Base-by-base conservation (phyloP, 305 asterid species). In the Rubia tinctorum region DNA sequence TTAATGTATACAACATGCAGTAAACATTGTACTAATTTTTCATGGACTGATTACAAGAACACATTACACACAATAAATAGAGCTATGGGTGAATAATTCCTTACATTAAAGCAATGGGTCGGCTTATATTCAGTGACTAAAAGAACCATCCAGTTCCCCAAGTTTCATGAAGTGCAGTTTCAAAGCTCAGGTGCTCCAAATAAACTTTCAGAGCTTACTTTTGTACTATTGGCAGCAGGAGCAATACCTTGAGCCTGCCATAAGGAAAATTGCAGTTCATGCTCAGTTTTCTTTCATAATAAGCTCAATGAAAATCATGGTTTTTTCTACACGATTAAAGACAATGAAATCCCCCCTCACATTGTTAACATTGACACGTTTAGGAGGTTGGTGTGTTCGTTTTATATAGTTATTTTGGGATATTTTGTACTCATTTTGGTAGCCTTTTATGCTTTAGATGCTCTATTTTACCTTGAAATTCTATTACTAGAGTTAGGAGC, bases 31-130 rank as follows among this genome's bases (percentile, higher is more conserved):
- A n/a, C n/a, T n/a, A n/a, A n/a, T n/a, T n/a, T n/a, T n/a, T n/a
- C n/a, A n/a, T n/a, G n/a, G n/a, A n/a, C n/a, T n/a, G n/a, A n/a
- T n/a, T n/a, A n/a, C n/a, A n/a, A n/a, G n/a, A n/a, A n/a, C n/a
- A n/a, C n/a, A n/a, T n/a, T n/a, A n/a, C n/a, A n/a, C n/a, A n/a
- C n/a, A n/a, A n/a, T n/a, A n/a, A n/a, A n/a, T n/a, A n/a, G n/a
- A n/a, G n/a, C n/a, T n/a, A n/a, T n/a, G n/a, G 77, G 69, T 44
- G 65, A 49, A 71, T 73, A 80, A 75, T 70, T 73, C 34, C 68
- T 77, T 86, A 95, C 99, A 85, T 86, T 89, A 78, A 83, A 90
- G 64, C 98, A 95, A 77, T 98, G 99, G 98, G n/a, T n/a, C n/a
- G n/a, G n/a, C n/a, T n/a, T n/a, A n/a, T n/a, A n/a, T n/a, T 77